Percentiles rank a stretch among this genome's conserved stretches.
phyloP scores from a whole-genome alignment of 139 green algal genomes.

The Chlorella ohadii region DNA sequence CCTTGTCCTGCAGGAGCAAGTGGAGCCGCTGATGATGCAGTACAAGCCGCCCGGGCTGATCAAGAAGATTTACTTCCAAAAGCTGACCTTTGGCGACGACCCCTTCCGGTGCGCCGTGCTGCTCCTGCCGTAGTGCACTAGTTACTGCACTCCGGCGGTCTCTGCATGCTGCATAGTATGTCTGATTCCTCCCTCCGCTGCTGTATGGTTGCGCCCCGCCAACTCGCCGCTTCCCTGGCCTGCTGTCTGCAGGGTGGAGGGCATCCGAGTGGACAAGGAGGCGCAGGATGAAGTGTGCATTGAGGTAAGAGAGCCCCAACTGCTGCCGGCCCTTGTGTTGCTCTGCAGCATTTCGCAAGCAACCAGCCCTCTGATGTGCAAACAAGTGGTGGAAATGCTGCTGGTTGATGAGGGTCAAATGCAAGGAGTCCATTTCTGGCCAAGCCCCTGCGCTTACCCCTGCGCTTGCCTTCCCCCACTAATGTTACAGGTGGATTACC shows the following conservation, averaged over 20 bases:
- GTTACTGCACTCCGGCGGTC: too few species aligned
- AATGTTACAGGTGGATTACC: conserved; percentile 83
- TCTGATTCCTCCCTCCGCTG: too few species aligned
- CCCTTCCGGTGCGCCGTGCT: conserved; percentile 60
- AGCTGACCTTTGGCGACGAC: conserved; percentile 86
- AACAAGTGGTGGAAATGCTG: not conserved
- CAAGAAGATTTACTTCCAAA: conserved; percentile 86
- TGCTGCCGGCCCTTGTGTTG: not conserved
- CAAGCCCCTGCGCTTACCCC: too few species aligned
- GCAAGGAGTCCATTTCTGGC: too few species aligned
- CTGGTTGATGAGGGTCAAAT: too few species aligned
- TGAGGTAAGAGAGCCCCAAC: conserved; percentile 17
- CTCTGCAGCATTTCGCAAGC: too few species aligned
- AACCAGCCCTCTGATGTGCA: too few species aligned
- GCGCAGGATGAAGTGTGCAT: conserved; percentile 43
- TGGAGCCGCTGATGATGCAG: conserved; percentile 77
- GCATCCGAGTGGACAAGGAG: conserved; percentile 56
- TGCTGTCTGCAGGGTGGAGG: conserved; percentile 56
- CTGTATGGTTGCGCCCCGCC: too few species aligned
- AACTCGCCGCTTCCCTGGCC: too few species aligned
- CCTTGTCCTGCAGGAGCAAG: conserved; percentile 46
- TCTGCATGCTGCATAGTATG: too few species aligned
- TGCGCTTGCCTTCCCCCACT: too few species aligned
- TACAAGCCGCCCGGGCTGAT: conserved; percentile 75
- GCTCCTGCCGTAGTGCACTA: too few species aligned